phyloP scores from a whole-genome alignment of 2,329 filamentous ascomycete genomes.

The Amauroascus niger region DNA sequence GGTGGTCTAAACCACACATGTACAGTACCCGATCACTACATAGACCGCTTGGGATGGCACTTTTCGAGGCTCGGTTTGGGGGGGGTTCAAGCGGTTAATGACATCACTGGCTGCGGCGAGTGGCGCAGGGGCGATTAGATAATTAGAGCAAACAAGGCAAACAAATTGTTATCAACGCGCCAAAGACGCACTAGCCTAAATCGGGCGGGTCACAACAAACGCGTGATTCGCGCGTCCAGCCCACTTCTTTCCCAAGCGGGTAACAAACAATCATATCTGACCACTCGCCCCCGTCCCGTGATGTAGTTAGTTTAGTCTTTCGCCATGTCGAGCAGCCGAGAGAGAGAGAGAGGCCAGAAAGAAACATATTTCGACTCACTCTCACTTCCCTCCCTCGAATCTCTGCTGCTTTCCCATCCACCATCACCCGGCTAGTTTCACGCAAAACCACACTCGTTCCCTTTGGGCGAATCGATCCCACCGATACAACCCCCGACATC shows the following conservation, averaged over 20 bases:
- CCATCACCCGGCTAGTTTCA: background rate
- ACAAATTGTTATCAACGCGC: constrained; percentile 6
- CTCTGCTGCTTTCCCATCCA: background rate
- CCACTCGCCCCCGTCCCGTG: background rate
- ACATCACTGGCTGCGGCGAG: background rate
- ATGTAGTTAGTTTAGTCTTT: background rate
- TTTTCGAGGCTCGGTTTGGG: too few species aligned
- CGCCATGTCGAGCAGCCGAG: constrained; percentile 2
- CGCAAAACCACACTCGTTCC: background rate
- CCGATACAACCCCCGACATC: constrained; percentile 1
- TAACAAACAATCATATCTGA: constrained; percentile 2
- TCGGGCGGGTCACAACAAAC: constrained; percentile 11
- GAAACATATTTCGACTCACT: too few species aligned
- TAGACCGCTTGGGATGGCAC: too few species aligned
- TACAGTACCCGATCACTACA: background rate
- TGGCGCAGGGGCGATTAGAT: background rate
- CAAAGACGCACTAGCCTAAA: constrained; percentile 7
- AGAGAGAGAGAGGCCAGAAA: background rate
- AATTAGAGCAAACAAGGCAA: constrained; percentile 3
- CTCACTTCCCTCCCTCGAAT: background rate
- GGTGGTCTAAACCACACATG: background rate
- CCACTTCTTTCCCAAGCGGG: constrained; percentile 10
- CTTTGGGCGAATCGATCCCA: background rate
- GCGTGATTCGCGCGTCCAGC: constrained; percentile 10
- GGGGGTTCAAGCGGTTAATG: background rate